A percentile compares a stretch with the other conserved stretches of the same genome.
These are phyloP conservation scores for Ophiosphaerella herpotricha DNA, from an alignment of 2,329 filamentous ascomycete genomes.

Conservation along the genomic window DNA sequence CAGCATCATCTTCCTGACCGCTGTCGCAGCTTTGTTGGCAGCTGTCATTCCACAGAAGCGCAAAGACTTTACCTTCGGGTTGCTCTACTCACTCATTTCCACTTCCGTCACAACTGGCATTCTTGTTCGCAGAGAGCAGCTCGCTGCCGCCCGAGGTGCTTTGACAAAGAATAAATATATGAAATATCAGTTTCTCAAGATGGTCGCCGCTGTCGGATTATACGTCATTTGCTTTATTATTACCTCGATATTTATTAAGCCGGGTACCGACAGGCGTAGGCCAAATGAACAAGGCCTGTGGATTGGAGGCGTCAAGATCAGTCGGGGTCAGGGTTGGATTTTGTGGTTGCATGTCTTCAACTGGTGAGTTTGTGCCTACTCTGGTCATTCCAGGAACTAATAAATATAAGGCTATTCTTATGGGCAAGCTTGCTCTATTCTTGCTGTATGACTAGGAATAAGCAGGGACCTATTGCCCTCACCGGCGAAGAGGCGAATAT, in stretches of 20 bases:
- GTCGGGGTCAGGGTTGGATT: slow-evolving; percentile 21
- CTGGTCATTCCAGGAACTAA: not conserved
- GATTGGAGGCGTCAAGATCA: slow-evolving; percentile 26
- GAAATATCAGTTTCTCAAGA: slow-evolving; percentile 30
- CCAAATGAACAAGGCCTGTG: slow-evolving; percentile 16
- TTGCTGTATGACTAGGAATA: slow-evolving; percentile 29
- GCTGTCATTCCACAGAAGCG: slow-evolving; percentile 22
- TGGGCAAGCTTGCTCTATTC: slow-evolving; percentile 33
- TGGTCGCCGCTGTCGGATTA: slow-evolving; percentile 18
- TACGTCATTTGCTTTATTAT: slow-evolving; percentile 25
- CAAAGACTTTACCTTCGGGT: slow-evolving; percentile 28
- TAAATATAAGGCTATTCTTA: slow-evolving; percentile 23
- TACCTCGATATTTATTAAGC: slow-evolving; percentile 7
- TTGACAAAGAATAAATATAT: slow-evolving; percentile 28
- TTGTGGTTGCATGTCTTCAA: slow-evolving; percentile 30
- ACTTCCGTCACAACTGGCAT: slow-evolving; percentile 24
- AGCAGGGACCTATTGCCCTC: slow-evolving; percentile 27
- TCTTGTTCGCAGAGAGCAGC: slow-evolving; percentile 25
- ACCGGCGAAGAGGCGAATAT: slow-evolving; percentile 26
- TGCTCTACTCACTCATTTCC: slow-evolving; percentile 26
- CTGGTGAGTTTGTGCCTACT: slow-evolving; percentile 17
- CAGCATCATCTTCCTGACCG: slow-evolving; percentile 15
- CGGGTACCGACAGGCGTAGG: slow-evolving; percentile 5
- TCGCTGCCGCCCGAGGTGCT: slow-evolving; percentile 15
- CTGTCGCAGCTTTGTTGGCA: slow-evolving; percentile 20